Base-by-base conservation (phyloP, 1,139 yeast species). In the Pichia terricola region DNA sequence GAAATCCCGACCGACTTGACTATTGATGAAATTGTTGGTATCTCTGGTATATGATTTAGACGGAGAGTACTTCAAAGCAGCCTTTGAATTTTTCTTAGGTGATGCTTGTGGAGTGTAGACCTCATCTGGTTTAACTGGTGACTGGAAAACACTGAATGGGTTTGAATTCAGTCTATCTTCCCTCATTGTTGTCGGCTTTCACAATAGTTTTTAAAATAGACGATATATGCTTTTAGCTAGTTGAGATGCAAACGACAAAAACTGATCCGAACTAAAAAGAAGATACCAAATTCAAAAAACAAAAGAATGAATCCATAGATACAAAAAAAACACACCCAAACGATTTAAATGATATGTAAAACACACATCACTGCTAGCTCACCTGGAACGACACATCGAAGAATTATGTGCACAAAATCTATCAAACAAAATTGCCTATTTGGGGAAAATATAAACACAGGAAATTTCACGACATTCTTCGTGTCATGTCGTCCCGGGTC, bases 21-120 rank as follows among this genome's bases (percentile, higher is more conserved):
- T 53, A 8, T 59, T 60, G 11, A 57, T 45, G 5, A 56, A 54
- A 34, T 56, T 54, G 33, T 43, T 41, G 11, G 43, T 40, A 9
- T 49, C 48, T 41, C 56, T 53, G 41, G 53, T 52, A 40, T 58
- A 59, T 2, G 63, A 55, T 27, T 60, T 59, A 3, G 62, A 60
- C 9, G 68, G 68, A 11, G 67, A 63, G 44, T 62, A 64, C 49
- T 55, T 61, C 45, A 67, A 47, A 5, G 73, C 73, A n/a, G 73
- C 70, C 45, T 61, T 69, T 0, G 73, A 69, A 25, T 45, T 54
- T 52, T 60, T 61, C 49, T 58, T 58, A 26, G 68, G 66, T 32
- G 67, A 63, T n/a, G 59, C 52, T 7, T 51, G 44, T 31, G 69
- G 68, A 11, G 69, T 65, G 44, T 60, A 64, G 10, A 56, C 55